Base-by-base conservation (phyloP, 1,139 yeast genomes). In the Blastobotrys proliferans region DNA sequence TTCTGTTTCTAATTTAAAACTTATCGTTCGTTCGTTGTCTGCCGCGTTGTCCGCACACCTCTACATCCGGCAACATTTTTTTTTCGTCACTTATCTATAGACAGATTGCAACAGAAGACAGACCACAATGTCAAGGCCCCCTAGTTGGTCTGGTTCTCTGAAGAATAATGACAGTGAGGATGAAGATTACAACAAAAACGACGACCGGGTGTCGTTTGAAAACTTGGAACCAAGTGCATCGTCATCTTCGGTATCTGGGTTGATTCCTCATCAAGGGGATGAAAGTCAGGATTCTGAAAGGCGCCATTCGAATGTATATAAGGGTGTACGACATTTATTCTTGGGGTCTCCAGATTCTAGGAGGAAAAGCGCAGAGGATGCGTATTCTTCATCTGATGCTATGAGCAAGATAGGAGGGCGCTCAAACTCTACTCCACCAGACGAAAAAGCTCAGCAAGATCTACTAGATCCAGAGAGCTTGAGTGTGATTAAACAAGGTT, bases 401-500 rank as follows among this genome's bases (percentile, higher is more conserved):
- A n/a, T n/a, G n/a, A n/a, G n/a, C n/a, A n/a, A n/a, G n/a, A n/a
- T n/a, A n/a, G n/a, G n/a, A n/a, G n/a, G n/a, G n/a, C n/a, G n/a
- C n/a, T 35, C 30, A 20, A 16, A 22, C 11, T 22, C 26, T 8
- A 11, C 11, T 22, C 26, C 40, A 4, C 35, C 43, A n/a, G 46
- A 43, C 16, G 33, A 31, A 14, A n/a, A n/a, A n/a, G n/a, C n/a
- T n/a, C n/a, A n/a, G n/a, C n/a, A n/a, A n/a, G 41, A 41, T 10
- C 40, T 46, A 18, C 20, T 49, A 26, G 45, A 46, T 30, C 35
- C 43, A 2, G 45, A 45, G 10, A 43, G 44, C 22, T 38, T 52
- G n/a, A 49, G 46, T 20, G 46, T 47, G 17, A 47, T 53, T 32
- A 51, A 48, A 11, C 46, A 44, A 3, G 56, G 56, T 8, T 41